Conservation (phyloP, 306 rosid genomes). For the Cyclanthera cordifolia region DNA sequence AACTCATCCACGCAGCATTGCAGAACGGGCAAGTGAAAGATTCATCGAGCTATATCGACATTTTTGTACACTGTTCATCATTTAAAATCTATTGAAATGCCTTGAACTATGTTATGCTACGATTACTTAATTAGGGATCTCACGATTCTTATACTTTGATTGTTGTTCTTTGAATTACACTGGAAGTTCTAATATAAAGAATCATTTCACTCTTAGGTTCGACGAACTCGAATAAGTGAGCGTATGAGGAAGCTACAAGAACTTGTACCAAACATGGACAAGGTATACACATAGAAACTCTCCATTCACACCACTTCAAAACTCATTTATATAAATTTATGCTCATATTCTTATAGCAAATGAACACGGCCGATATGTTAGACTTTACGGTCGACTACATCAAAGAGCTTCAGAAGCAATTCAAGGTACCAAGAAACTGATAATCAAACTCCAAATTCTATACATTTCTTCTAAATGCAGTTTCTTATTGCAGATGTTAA, state of each 20-base stretch:
- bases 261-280: slow-evolving; percentile 96
- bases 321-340: not conserved
- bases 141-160: too few relatives aligned
- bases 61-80: not conserved
- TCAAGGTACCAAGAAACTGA: slow-evolving; percentile 36
- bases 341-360: slow-evolving; percentile 61
- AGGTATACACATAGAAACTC: slow-evolving; percentile 28
- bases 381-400: slow-evolving; percentile 88
- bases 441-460: not conserved
- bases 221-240: slow-evolving; percentile 92
- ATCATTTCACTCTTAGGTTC: slow-evolving; percentile 31
- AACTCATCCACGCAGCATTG: slow-evolving; percentile 97
- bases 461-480: not conserved
- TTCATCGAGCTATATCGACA: not conserved
- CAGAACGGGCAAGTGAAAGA: slow-evolving; percentile 60
- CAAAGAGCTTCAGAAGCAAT: slow-evolving; percentile 84
- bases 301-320: not conserved
- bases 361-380: slow-evolving; percentile 97
- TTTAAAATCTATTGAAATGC: not conserved
- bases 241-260: slow-evolving; percentile 30
- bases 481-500: slow-evolving; percentile 41
- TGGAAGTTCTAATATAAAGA: not conserved
- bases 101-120: too few relatives aligned
- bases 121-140: too few relatives aligned
- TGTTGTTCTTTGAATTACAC: too few relatives aligned